Evolutionary conservation across 75 land plant genomes (phyloP).

Genomic region (Chamaecyparis obtusa): DNA sequence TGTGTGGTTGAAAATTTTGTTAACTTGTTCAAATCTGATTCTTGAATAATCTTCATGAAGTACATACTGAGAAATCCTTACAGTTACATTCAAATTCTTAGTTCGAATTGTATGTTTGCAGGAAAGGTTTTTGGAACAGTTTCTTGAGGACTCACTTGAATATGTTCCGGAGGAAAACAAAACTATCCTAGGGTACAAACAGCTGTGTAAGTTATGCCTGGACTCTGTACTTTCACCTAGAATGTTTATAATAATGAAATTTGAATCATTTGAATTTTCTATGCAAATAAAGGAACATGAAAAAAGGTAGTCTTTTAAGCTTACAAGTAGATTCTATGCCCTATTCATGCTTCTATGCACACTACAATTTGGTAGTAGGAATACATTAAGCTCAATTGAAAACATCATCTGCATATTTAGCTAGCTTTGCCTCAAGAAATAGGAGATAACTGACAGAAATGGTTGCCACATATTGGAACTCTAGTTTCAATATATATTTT

Average conservation of each 20-base stretch:
- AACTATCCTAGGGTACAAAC: constrained; percentile 8
- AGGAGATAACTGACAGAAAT: neutral
- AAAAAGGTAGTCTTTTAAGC: neutral
- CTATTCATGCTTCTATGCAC: neutral
- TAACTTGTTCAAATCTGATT: neutral
- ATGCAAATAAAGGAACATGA: neutral
- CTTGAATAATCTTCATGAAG: neutral
- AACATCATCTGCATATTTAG: neutral
- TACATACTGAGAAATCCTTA: neutral
- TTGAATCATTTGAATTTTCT: neutral
- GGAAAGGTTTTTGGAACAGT: constrained; percentile 12
- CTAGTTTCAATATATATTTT: neutral
- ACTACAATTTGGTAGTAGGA: neutral
- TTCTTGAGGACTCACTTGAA: constrained; percentile 15
- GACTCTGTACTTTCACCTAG: neutral
- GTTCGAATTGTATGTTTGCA: neutral
- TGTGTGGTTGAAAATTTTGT: neutral
- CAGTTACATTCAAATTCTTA: neutral
- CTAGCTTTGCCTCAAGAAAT: neutral
- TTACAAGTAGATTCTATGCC: neutral
- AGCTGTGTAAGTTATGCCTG: constrained; percentile 4
- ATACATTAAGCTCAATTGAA: neutral
- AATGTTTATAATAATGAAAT: neutral
- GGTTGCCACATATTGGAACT: neutral
- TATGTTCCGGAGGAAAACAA: constrained; percentile 5